phyloP scores from a whole-genome alignment of 2,329 filamentous ascomycete genomes.

The Hypoxylon sp. region DNA sequence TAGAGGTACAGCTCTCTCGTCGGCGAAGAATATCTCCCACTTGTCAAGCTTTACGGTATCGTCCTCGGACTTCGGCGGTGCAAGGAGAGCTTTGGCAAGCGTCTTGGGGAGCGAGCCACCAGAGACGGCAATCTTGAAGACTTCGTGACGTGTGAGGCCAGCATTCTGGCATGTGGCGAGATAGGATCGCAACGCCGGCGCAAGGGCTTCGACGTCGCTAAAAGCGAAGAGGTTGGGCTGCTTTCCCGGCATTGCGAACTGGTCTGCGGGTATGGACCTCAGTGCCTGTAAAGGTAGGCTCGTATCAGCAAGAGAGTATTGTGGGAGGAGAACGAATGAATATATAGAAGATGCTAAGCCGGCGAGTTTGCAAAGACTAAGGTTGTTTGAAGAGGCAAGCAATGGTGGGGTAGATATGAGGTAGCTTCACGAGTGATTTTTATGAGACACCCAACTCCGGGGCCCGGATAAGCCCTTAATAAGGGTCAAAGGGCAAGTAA shows the following conservation, averaged over 20 bases:
- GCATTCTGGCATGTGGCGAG: conserved; percentile 82
- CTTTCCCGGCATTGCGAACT: conserved; percentile 58
- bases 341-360: not conserved
- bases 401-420: conserved; percentile 21
- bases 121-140: conserved; percentile 92
- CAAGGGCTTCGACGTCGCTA: conserved; percentile 72
- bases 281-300: conserved; percentile 4
- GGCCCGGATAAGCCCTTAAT: conserved; percentile 1
- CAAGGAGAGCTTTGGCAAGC: conserved; percentile 83
- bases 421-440: conserved; percentile 33
- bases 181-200: conserved; percentile 80
- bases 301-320: not conserved
- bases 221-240: conserved; percentile 83
- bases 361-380: conserved; percentile 9
- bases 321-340: not conserved
- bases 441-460: not conserved
- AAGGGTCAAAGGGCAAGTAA: not conserved
- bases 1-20: conserved; percentile 93
- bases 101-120: conserved; percentile 92
- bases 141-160: conserved; percentile 79
- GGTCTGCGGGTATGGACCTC: conserved; percentile 1
- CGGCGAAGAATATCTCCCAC: conserved; percentile 99
- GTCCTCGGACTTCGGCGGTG: conserved; percentile 57
- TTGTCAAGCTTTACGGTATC: conserved; percentile 79
- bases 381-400: conserved; percentile 22